Conservation (phyloP, 202 grass and related monocot genomes). For the Bolboschoenoplectus hybrid region DNA sequence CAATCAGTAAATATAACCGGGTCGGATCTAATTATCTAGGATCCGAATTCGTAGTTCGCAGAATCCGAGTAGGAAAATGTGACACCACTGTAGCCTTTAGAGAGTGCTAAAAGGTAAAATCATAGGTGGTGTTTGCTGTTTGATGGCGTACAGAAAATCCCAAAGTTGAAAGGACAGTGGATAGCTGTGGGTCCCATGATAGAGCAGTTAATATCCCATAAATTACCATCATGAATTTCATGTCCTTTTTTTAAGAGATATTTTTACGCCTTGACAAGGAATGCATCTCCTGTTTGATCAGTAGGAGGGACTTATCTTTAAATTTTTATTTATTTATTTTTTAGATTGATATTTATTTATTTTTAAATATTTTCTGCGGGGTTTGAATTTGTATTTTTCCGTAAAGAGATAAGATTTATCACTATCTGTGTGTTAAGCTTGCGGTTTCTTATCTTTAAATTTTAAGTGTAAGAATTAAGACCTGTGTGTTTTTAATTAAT, state of each 20-base stretch:
- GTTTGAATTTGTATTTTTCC: too few species aligned
- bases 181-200: not conserved
- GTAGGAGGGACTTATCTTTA: not conserved
- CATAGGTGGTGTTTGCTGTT: conserved; percentile 29
- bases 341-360: too few species aligned
- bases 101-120: not conserved
- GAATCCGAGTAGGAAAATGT: not conserved
- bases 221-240: conserved; percentile 38
- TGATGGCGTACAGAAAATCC: not conserved
- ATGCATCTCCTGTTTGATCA: not conserved
- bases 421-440: too few species aligned
- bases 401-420: too few species aligned
- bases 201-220: conserved; percentile 43
- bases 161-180: not conserved
- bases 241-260: conserved; percentile 37
- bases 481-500: too few species aligned
- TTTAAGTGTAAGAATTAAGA: too few species aligned
- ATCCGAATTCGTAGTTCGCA: not conserved
- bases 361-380: too few species aligned
- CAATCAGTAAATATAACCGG: not conserved
- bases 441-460: too few species aligned
- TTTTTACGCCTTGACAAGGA: not conserved
- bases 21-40: not conserved
- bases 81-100: not conserved
- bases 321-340: too few species aligned